A percentile compares a stretch with the other conserved stretches of the same genome.
These are phyloP conservation scores for Gamarada debralockiae DNA, from an alignment of 495 filamentous ascomycete genomes.

Conservation along the genomic window DNA sequence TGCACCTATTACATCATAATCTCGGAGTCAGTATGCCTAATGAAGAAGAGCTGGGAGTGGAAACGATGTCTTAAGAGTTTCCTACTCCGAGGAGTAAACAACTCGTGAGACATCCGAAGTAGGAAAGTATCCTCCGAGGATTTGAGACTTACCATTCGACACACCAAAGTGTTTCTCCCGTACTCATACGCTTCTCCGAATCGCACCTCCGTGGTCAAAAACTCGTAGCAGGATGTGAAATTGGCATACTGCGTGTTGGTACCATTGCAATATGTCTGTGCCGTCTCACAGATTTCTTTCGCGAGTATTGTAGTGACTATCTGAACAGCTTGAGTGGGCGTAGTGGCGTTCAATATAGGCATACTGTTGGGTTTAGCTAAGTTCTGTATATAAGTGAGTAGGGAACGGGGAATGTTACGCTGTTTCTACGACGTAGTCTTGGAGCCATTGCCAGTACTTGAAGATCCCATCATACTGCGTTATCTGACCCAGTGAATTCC, in stretches of 20 bases:
- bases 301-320: constrained; percentile 3
- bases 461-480: constrained; percentile 16
- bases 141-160: too few relatives aligned
- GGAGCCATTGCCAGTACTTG: constrained; percentile 11
- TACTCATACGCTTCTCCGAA: constrained; percentile 11
- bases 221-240: constrained; percentile 1
- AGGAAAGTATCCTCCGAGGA: too few relatives aligned
- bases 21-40: too few relatives aligned
- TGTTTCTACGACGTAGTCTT: constrained; percentile 8
- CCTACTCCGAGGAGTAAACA: too few relatives aligned
- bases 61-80: too few relatives aligned
- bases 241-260: constrained; percentile 6
- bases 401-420: background rate
- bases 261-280: constrained; percentile 6
- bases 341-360: constrained; percentile 1
- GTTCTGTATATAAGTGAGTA: background rate
- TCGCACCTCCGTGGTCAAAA: constrained; percentile 1
- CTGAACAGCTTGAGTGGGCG: constrained; percentile 3
- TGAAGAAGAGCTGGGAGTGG: too few relatives aligned
- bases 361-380: constrained; percentile 2
- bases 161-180: constrained; percentile 9
- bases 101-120: too few relatives aligned
- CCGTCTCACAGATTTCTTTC: constrained; percentile 3
- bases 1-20: too few relatives aligned
- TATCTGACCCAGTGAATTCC: constrained; percentile 8